Evolutionary conservation across 371 early-diverging fungal genomes (phyloP).

Genomic region (Mortierella sp.): DNA sequence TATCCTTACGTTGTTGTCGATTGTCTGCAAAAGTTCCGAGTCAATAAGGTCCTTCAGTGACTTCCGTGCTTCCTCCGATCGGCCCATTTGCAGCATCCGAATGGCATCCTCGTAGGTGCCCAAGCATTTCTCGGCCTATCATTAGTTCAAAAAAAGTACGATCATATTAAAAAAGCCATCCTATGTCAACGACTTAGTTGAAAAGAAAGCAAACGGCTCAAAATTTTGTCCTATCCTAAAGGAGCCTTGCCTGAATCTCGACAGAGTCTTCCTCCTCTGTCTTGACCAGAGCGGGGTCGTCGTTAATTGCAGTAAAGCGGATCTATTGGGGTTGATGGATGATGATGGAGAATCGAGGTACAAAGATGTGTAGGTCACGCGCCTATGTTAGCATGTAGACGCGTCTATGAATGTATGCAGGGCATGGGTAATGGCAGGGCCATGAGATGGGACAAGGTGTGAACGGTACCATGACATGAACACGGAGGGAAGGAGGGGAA

Average conservation of each 20-base stretch:
- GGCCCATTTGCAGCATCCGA: conserved; percentile 63
- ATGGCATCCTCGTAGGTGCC: conserved; percentile 65
- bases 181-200: background rate
- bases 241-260: conserved; percentile 42
- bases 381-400: conserved; percentile 2
- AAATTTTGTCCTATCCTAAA: background rate
- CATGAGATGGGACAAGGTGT: background rate
- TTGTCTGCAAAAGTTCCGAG: conserved; percentile 62
- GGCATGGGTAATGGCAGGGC: background rate
- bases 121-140: conserved; percentile 66
- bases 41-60: conserved; percentile 63
- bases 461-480: background rate
- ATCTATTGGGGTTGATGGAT: conserved; percentile 28
- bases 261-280: conserved; percentile 55
- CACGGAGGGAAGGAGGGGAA: background rate
- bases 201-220: background rate
- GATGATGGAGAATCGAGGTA: background rate
- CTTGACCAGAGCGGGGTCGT: conserved; percentile 44
- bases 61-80: conserved; percentile 58
- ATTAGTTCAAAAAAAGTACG: background rate
- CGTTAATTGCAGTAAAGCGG: conserved; percentile 57
- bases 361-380: conserved; percentile 3
- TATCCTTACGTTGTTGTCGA: conserved; percentile 42
- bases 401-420: background rate
- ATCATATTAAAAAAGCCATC: background rate